Evolutionary conservation across 2,329 filamentous ascomycete species (phyloP), one percentile per base, ranked within the genome.

Genomic region (Cadophora luteo-olivacea): DNA sequence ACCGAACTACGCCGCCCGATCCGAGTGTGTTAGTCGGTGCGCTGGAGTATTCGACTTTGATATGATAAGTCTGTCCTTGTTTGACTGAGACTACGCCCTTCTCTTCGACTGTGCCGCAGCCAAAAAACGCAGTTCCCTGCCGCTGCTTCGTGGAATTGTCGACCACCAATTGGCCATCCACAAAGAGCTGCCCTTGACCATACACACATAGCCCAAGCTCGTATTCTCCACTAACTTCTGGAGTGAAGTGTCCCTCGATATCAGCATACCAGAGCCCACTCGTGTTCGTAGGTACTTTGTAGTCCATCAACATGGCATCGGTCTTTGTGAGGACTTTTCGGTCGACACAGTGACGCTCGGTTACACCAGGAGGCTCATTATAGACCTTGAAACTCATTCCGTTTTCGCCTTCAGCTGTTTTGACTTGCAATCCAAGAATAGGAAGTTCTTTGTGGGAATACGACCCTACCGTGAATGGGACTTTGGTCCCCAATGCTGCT

Each of bases 401-500:
- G 61, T 4, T 87, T 88, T 1, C 78, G 76, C 72, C 84, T 82
- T 54, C 86, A 85, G 25, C 83, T 80, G 1, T 79, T 75, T 0
- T 85, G 45, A 86, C 79, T 8, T 83, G 78, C 1, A 80, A 79
- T 0, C 87, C 86, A 3, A 91, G 80, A 0, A 87, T 77, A 0
- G 89, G 89, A 1, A 90, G 82, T 72, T 88, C 81, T 74, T 87
- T 87, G 78, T 91, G 88, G 0, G 86, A 87, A 76, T 90, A 87
- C 36, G 84, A 84, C 5, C 89, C 89, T 52, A 89, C 83, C 1
- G 85, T 81, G 75, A 87, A 90, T 41, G 75, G 78, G 0, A 84
- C 82, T 3, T 79, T 77, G 14, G 22, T 19, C 4, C 73, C 74
- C 0, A 85, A 78, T 75, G 86, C 85, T 38, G 81, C 81, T 38